These are phyloP conservation scores for Cyclotella sp. DNA, from an alignment of 108 stramenopile genomes.

Conservation along the genomic window DNA sequence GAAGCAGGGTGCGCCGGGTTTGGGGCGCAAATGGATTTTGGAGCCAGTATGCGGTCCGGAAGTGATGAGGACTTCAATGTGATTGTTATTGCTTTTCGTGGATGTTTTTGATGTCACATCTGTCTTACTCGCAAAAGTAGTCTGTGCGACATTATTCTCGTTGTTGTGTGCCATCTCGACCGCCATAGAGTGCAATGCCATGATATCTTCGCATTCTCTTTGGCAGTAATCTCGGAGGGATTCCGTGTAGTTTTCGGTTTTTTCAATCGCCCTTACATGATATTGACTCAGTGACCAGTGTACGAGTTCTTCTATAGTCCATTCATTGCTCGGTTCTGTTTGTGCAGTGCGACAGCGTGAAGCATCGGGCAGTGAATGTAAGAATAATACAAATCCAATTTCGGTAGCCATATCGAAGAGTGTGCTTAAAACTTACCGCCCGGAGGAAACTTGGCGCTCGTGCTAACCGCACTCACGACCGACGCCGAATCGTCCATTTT, in stretches of 20 bases:
- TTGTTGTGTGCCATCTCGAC: constrained; percentile 27
- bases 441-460: constrained; percentile 14
- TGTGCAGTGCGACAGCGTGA: not conserved
- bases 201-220: constrained; percentile 57
- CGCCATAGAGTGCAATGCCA: constrained; percentile 60
- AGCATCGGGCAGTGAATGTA: not conserved
- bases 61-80: constrained; percentile 54
- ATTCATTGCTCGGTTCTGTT: constrained; percentile 63
- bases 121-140: not conserved
- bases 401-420: not conserved
- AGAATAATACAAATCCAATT: not conserved
- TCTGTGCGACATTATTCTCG: constrained; percentile 8
- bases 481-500: constrained; percentile 25
- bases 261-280: constrained; percentile 48
- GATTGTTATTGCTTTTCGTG: not conserved
- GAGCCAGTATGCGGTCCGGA: constrained; percentile 61
- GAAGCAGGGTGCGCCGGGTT: constrained; percentile 47
- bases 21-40: constrained; percentile 54
- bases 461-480: constrained; percentile 15
- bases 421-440: constrained; percentile 5
- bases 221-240: constrained; percentile 52
- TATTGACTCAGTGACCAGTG: constrained; percentile 73
- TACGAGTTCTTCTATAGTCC: constrained; percentile 82
- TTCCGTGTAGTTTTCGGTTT: constrained; percentile 48
- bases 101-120: not conserved